phyloP scores from a whole-genome alignment of 139 green algal species.

The Tetraselmis striata region DNA sequence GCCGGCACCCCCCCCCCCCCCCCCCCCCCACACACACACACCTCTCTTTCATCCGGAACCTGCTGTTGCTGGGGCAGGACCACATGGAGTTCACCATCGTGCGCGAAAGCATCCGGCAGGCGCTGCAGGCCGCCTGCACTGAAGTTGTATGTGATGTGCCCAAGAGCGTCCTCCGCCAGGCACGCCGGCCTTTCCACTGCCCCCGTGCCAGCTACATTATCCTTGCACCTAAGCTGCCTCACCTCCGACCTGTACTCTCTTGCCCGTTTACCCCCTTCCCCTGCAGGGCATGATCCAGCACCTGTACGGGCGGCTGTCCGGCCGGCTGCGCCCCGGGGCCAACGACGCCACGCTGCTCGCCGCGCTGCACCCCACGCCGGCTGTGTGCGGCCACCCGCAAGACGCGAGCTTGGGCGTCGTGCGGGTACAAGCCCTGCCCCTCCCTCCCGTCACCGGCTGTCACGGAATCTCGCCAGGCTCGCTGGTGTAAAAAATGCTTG shows the following conservation, averaged over 20 bases:
- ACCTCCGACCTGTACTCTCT: too few species aligned
- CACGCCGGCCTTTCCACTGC: background rate
- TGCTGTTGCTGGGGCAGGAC: too few species aligned
- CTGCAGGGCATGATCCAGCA: constrained; percentile 74
- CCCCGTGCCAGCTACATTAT: background rate
- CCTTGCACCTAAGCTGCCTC: background rate
- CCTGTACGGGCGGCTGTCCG: constrained; percentile 84
- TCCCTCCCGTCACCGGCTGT: too few species aligned
- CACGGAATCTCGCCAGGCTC: too few species aligned
- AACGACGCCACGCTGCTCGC: constrained; percentile 55
- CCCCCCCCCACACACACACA: too few species aligned
- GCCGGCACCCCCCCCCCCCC: too few species aligned
- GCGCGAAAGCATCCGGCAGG: constrained; percentile 67
- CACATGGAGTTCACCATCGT: constrained; percentile 88
- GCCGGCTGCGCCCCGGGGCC: constrained; percentile 34
- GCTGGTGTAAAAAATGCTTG: too few species aligned
- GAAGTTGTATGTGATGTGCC: constrained; percentile 69
- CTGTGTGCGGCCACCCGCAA: constrained; percentile 80
- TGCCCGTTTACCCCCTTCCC: too few species aligned
- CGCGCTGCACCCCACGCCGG: constrained; percentile 83
- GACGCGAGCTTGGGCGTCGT: constrained; percentile 19
- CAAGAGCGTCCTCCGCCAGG: constrained; percentile 87
- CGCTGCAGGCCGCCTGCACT: constrained; percentile 37
- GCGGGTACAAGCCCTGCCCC: too few species aligned
- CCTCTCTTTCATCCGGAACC: too few species aligned